Evolutionary conservation across 2,329 filamentous ascomycete genomes (phyloP).

Genomic region (Aulographum hederae): DNA sequence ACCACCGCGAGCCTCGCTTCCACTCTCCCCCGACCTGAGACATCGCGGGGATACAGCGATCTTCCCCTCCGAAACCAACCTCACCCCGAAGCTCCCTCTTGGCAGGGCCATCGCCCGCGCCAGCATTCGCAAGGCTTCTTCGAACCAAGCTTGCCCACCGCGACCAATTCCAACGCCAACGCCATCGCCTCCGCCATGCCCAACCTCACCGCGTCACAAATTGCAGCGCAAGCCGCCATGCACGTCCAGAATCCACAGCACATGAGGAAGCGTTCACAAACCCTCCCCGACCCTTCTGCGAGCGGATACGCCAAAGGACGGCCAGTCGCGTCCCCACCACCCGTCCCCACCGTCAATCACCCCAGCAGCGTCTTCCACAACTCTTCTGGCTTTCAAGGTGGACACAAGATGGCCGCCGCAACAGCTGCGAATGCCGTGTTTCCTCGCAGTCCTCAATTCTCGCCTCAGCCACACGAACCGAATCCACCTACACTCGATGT

Average conservation of each 20-base stretch:
- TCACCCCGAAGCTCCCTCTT: constrained; percentile 22
- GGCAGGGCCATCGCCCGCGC: constrained; percentile 37
- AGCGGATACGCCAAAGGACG: constrained; percentile 10
- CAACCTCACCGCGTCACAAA: constrained; percentile 48
- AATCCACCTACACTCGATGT: constrained; percentile 10
- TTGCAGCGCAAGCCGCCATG: constrained; percentile 61
- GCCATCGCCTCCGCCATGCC: constrained; percentile 14
- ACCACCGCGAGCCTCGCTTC: constrained; percentile 16
- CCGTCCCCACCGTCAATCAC: neutral
- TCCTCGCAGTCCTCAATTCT: constrained; percentile 33
- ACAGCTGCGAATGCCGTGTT: constrained; percentile 59
- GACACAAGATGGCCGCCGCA: constrained; percentile 46
- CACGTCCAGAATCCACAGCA: constrained; percentile 45
- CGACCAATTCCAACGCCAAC: constrained; percentile 17
- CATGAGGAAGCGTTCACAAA: constrained; percentile 53
- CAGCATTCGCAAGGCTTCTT: constrained; percentile 62
- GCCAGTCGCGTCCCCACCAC: constrained; percentile 10
- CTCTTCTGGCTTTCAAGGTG: constrained; percentile 42
- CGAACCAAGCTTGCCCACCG: constrained; percentile 52
- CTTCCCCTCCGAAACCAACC: too few relatives aligned
- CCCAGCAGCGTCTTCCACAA: constrained; percentile 16
- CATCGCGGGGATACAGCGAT: too few relatives aligned
- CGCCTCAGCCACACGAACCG: constrained; percentile 22
- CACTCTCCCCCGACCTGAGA: constrained; percentile 20
- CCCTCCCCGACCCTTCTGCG: constrained; percentile 37